Evolutionary conservation across 1,284 basidiomycete species (phyloP).

Genomic region (Anthracocystis walkeri): DNA sequence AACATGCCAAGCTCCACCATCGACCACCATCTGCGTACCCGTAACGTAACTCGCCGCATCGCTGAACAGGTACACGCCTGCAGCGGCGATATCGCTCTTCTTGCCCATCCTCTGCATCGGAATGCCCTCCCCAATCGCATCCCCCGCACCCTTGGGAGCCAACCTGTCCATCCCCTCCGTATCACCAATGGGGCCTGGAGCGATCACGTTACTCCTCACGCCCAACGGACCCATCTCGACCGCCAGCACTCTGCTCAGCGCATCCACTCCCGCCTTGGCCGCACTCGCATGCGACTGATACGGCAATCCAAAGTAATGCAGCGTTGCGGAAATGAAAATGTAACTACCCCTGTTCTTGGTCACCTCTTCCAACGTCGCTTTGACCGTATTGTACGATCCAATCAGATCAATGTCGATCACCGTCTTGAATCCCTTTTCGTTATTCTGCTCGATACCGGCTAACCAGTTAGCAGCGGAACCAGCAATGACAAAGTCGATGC

Average conservation of each 20-base stretch:
- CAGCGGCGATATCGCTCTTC: constrained; percentile 80
- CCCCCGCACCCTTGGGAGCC: constrained; percentile 71
- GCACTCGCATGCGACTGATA: constrained; percentile 93
- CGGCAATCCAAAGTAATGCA: constrained; percentile 89
- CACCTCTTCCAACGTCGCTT: constrained; percentile 59
- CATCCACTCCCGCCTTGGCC: constrained; percentile 94
- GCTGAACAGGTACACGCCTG: constrained; percentile 87
- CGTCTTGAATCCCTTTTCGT: constrained; percentile 77
- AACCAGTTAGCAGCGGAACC: constrained; percentile 74
- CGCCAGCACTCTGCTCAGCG: constrained; percentile 83
- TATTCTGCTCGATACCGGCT: constrained; percentile 65
- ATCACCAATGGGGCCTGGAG: constrained; percentile 83
- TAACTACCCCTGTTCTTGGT: constrained; percentile 76
- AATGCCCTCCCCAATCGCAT: constrained; percentile 48
- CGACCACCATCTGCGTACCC: constrained; percentile 71
- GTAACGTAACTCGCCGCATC: constrained; percentile 85
- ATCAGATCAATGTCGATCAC: constrained; percentile 94
- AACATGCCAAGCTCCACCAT: constrained; percentile 58
- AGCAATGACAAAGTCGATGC: constrained; percentile 94
- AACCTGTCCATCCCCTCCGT: constrained; percentile 88
- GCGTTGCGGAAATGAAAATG: constrained; percentile 88
- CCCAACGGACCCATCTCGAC: constrained; percentile 93
- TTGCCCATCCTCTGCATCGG: constrained; percentile 66
- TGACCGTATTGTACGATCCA: constrained; percentile 91
- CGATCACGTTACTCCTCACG: constrained; percentile 91